Percentiles rank a stretch among this genome's conserved stretches.
phyloP scores from a whole-genome alignment of 805 yeast genomes.

The Barnettozyma sucrosica region DNA sequence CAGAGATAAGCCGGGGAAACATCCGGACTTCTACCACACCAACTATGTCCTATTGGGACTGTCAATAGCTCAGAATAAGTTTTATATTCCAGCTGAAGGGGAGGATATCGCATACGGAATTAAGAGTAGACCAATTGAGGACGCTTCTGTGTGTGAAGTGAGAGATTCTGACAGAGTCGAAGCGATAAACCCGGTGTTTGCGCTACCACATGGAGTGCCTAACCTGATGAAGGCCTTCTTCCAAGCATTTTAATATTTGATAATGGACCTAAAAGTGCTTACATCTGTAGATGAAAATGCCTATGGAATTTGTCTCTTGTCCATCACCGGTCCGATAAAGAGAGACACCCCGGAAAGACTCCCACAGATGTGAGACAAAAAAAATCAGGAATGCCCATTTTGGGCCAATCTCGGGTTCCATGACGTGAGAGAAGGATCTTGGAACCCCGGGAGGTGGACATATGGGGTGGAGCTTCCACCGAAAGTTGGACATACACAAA shows the following conservation, averaged over 20 bases:
- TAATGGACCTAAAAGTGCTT: too few relatives aligned
- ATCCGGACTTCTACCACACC: constrained; percentile 85
- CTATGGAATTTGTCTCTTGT: not conserved
- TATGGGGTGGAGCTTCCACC: too few relatives aligned
- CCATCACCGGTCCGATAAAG: not conserved
- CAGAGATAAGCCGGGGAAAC: constrained; percentile 79
- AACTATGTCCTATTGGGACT: constrained; percentile 80
- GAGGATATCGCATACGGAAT: constrained; percentile 6
- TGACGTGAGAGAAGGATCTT: not conserved
- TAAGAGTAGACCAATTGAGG: constrained; percentile 4
- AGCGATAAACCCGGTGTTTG: constrained; percentile 53
- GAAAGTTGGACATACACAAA: too few relatives aligned
- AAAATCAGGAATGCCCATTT: not conserved
- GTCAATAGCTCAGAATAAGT: constrained; percentile 25
- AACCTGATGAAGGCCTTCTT: constrained; percentile 24
- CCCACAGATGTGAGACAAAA: not conserved
- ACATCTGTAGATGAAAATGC: not conserved
- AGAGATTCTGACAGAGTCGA: constrained; percentile 18
- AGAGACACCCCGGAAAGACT: not conserved
- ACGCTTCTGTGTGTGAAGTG: constrained; percentile 15
- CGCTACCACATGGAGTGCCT: constrained; percentile 43
- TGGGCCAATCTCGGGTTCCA: not conserved
- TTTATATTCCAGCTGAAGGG: constrained; percentile 1
- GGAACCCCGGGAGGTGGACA: not conserved
- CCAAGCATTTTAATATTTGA: not conserved